Base-by-base conservation (phyloP, 176 grass and related monocot genomes). In the Oryza nivara region DNA sequence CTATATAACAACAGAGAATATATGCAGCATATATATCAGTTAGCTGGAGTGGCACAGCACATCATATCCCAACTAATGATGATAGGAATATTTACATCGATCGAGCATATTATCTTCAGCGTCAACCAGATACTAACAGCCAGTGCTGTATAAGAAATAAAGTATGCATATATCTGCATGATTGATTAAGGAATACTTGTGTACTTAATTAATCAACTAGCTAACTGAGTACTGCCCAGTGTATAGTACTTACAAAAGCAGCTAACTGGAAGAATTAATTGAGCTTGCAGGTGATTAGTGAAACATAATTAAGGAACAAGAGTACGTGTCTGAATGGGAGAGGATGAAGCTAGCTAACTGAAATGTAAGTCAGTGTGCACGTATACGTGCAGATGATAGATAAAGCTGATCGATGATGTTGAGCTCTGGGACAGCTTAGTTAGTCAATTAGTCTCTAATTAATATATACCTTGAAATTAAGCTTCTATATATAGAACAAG, bases 11-110 rank as follows among this genome's bases (percentile, higher is more conserved):
- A 68, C 40, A 63, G 58, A 80, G 46, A 65, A 74, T 67, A 84
- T 70, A 70, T 68, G 61, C 45, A 68, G 61, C 6, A 63, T 58
- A 58, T n/a, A 58, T n/a, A 11, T 63, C n/a, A 63, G n/a, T 65
- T 67, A 67, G 44, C 41, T 83, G 43, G 51, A 43, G 7, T 76
- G 73, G 67, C 46, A 76, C 82, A 83, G 22, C 82, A 63, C 58
- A 63, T 63, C 20, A 63, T 63, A 56, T 56, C 64, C 52, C 73
- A 84, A 76, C 46, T 84, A 76, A 68, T 84, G 72, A 84, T 68
- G 58, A 83, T 43, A 34, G 63, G 73, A 84, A 84, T 76, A 84
- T 76, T 38, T 76, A 22, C 20, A 63, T 63, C 58, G n/a, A 30
- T 45, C 4, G 41, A 72, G n/a, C 12, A 32, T 67, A 45, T 19